Percentiles rank a stretch among this genome's conserved stretches.
These are phyloP conservation scores for Pisolithus sp. DNA, from an alignment of 768 basidiomycete genomes.

Conservation along the genomic window DNA sequence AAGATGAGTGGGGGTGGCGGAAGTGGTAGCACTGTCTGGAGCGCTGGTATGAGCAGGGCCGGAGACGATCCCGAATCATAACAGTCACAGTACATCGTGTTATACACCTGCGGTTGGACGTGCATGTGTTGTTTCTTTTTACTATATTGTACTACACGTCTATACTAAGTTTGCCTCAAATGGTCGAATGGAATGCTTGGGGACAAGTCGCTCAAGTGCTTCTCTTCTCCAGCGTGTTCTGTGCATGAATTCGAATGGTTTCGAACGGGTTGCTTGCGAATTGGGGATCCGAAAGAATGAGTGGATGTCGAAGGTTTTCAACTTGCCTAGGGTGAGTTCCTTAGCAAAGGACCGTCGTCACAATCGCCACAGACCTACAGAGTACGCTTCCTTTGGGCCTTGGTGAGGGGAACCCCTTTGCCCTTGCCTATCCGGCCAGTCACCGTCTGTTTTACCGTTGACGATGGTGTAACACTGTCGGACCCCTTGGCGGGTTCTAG, in stretches of 20 bases:
- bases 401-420: conserved; percentile 49
- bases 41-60: conserved; percentile 71
- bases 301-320: conserved; percentile 64
- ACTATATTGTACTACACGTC: background rate
- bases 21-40: conserved; percentile 80
- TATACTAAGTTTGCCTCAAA: background rate
- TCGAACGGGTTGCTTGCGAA: conserved; percentile 68
- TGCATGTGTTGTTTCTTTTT: background rate
- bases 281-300: conserved; percentile 59
- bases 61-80: conserved; percentile 40
- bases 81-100: background rate
- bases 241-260: conserved; percentile 72
- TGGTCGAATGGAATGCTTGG: background rate
- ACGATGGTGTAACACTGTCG: conserved; percentile 9
- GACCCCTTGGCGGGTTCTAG: conserved; percentile 13
- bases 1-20: conserved; percentile 45
- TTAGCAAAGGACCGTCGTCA: background rate
- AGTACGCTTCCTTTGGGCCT: conserved; percentile 57
- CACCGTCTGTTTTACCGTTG: conserved; percentile 21
- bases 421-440: conserved; percentile 64
- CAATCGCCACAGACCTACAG: conserved; percentile 46
- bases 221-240: conserved; percentile 67
- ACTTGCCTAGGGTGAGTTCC: conserved; percentile 38
- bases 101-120: background rate
- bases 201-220: conserved; percentile 6